phyloP scores from a whole-genome alignment of 2,329 filamentous ascomycete species.

The Aureobasidium namibiae region DNA sequence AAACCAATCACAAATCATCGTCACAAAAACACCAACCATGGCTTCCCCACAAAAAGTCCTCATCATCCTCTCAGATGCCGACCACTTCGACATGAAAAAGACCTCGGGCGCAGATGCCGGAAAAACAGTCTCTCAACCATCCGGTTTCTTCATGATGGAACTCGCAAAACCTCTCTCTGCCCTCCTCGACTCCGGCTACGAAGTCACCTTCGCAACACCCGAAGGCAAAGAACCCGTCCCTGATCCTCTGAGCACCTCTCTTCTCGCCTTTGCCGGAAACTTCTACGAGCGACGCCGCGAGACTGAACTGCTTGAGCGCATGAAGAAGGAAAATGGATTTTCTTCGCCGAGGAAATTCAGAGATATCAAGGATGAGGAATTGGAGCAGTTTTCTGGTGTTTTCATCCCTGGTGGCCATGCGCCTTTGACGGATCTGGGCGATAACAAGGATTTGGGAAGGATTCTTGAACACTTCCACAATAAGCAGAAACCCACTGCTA shows the following conservation, averaged over 20 bases:
- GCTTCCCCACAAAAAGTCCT: conserved; percentile 32
- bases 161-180: conserved; percentile 31
- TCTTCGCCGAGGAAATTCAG: conserved; percentile 29
- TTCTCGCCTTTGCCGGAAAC: conserved; percentile 39
- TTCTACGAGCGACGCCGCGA: conserved; percentile 37
- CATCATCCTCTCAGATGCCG: conserved; percentile 37
- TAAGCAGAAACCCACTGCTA: conserved; percentile 35
- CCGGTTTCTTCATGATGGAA: conserved; percentile 33
- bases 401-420: conserved; percentile 41
- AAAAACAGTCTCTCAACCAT: conserved; percentile 24
- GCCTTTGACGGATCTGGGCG: conserved; percentile 35
- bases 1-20: not conserved
- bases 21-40: not conserved
- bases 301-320: conserved; percentile 33
- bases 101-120: conserved; percentile 18
- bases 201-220: conserved; percentile 40
- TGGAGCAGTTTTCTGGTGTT: conserved; percentile 32
- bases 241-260: conserved; percentile 35
- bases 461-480: conserved; percentile 35
- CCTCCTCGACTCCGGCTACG: conserved; percentile 31
- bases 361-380: conserved; percentile 33
- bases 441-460: conserved; percentile 34
- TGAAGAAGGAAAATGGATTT: conserved; percentile 40
- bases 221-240: conserved; percentile 33
- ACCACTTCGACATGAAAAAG: conserved; percentile 31